Base-by-base conservation (phyloP, 768 basidiomycete species). In the Russula sp. region DNA sequence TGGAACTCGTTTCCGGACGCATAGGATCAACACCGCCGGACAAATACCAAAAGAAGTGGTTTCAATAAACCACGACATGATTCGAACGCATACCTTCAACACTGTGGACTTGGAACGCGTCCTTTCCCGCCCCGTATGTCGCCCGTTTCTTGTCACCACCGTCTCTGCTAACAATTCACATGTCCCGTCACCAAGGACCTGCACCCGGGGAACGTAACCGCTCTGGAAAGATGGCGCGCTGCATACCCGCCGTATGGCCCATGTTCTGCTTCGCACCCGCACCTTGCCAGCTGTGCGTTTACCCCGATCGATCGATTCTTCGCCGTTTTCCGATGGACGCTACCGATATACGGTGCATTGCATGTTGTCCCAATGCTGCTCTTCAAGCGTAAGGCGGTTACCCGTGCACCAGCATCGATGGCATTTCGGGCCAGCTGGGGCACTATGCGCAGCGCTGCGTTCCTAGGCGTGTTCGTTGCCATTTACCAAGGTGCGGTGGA, bases 331-430 rank as follows among this genome's bases (percentile, higher is more conserved):
- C 83, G 81, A 73, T 96, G 82, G 88, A 93, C 90, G 75, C 70
- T 88, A 46, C 88, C 85, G 2, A 84, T 87, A 47, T 98, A 98
- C 68, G 87, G 90, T 16, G 93, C 92, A 0, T 74, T 98, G 41
- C 96, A 98, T 70, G 80, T 96, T 63, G 83, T 97, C 41, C 95
- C 96, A 1, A 80, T 87, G 57, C 75, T 98, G 13, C 76, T 97
- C 4, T 92, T 98, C 73, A 90, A 91, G 67, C 78, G 87, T 45
- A 78, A 80, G 34, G 73, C 76, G 0, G 88, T 96, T 71, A 68
- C 80, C 50, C 76, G 79, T 48, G 81, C 85, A 68, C 94, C 94
- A 0, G 72, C 78, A 29, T 76, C 75, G 43, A 86, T 94, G 75
- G 72, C 93, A 1, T 69, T 83, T 8, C 82, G 78, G 57, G 85